Percentiles rank a stretch among this genome's conserved stretches.
Conservation (phyloP, 768 basidiomycete species). For the Inosperma sp. region DNA sequence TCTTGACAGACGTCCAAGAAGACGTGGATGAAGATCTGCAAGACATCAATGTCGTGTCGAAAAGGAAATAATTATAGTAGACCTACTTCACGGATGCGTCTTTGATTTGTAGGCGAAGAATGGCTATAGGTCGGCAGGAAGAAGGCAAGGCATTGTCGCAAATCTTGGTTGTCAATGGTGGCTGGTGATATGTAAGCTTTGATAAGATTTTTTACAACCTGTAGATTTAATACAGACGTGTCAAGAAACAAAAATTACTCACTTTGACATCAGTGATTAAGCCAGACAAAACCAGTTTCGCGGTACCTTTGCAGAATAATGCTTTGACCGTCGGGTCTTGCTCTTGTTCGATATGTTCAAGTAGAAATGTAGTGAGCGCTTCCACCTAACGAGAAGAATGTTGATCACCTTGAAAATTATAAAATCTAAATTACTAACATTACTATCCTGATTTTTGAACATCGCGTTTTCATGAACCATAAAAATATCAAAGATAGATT, state of each 20-base stretch:
- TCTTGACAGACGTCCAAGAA: constrained; percentile 36
- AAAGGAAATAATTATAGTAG: not conserved
- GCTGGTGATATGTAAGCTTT: constrained; percentile 72
- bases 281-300: constrained; percentile 81
- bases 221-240: constrained; percentile 43
- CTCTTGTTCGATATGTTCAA: constrained; percentile 41
- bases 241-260: constrained; percentile 19
- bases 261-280: constrained; percentile 72
- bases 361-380: constrained; percentile 20
- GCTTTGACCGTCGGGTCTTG: constrained; percentile 61
- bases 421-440: constrained; percentile 16
- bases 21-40: constrained; percentile 59
- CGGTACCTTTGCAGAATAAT: constrained; percentile 67
- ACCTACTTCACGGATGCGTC: constrained; percentile 52
- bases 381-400: constrained; percentile 16
- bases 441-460: constrained; percentile 37
- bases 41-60: constrained; percentile 44
- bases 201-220: constrained; percentile 37
- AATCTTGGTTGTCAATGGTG: constrained; percentile 73
- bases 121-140: constrained; percentile 87
- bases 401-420: not conserved
- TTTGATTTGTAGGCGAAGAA: constrained; percentile 71
- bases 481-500: constrained; percentile 79
- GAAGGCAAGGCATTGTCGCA: constrained; percentile 81
- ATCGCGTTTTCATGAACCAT: constrained; percentile 69